A percentile compares a stretch with the other conserved stretches of the same genome.
Evolutionary conservation across 495 filamentous ascomycete species (phyloP).

Genomic region (Aspergillus asperescens): DNA sequence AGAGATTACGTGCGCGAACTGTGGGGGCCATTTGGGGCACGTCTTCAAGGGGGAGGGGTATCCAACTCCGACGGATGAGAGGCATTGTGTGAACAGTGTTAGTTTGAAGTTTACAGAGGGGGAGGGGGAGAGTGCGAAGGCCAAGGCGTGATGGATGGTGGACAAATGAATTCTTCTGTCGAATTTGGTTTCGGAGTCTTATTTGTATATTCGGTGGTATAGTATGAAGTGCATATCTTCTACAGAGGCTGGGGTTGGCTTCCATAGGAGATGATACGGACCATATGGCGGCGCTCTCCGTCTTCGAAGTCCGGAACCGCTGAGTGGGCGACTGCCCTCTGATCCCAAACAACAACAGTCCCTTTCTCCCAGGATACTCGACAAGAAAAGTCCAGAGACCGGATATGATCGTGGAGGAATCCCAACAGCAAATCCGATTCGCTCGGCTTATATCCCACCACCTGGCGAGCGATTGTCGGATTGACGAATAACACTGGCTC

Average conservation of each 20-base stretch:
- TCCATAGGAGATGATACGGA: constrained; percentile 12
- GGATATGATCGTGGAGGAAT: constrained; percentile 10
- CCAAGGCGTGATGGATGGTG: constrained; percentile 15
- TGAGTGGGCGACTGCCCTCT: constrained; percentile 11
- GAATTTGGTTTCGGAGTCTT: not conserved
- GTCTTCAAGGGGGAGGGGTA: constrained; percentile 97
- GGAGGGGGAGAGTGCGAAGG: constrained; percentile 36
- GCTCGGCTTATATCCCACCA: constrained; percentile 10
- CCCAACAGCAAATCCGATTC: constrained; percentile 8
- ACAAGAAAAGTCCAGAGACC: constrained; percentile 12
- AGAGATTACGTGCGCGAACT: constrained; percentile 91
- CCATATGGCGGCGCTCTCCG: constrained; percentile 11
- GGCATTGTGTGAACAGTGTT: constrained; percentile 94
- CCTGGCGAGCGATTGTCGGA: constrained; percentile 12
- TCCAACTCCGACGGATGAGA: constrained; percentile 84
- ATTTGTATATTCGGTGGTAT: not conserved
- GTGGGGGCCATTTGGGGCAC: constrained; percentile 92
- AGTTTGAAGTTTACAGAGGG: constrained; percentile 78
- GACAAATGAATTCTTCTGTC: too few relatives aligned
- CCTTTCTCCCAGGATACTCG: constrained; percentile 8
- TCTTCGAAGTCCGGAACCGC: constrained; percentile 13
- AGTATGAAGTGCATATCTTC: not conserved
- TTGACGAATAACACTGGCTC: constrained; percentile 12
- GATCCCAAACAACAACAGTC: constrained; percentile 14
- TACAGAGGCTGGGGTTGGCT: constrained; percentile 8